Conservation (phyloP, 495 filamentous ascomycete genomes). For the Parmelia sp. region DNA sequence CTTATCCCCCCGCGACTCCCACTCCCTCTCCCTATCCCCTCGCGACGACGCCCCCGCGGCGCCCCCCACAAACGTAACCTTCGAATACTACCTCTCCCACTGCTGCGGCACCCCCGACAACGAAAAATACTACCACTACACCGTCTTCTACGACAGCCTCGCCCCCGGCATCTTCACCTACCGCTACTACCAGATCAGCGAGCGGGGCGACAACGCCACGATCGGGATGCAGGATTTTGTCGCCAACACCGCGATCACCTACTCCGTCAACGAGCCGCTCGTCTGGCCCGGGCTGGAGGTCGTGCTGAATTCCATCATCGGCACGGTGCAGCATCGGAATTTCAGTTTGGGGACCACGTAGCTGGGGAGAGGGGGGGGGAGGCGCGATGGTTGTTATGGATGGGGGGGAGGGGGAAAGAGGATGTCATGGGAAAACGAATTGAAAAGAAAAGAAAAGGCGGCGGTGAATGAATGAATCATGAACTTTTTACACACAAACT, state of each 20-base stretch:
- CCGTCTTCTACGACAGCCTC: neutral
- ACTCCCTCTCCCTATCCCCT: neutral
- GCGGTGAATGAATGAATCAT: no score
- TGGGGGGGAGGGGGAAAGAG: no score
- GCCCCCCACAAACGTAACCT: constrained; percentile 3
- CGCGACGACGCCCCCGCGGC: neutral
- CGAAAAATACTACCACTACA: constrained; percentile 6
- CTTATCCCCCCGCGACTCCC: no score
- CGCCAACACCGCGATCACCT: constrained; percentile 1
- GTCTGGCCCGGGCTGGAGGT: neutral
- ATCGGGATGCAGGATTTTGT: constrained; percentile 5
- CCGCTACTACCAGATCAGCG: constrained; percentile 5
- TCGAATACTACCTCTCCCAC: constrained; percentile 8
- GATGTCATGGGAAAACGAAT: no score
- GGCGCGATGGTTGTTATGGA: no score
- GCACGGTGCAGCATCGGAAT: neutral
- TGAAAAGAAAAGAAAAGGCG: no score
- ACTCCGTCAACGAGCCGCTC: neutral
- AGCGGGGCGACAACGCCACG: constrained; percentile 3
- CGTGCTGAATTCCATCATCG: neutral
- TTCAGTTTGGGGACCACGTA: no score
- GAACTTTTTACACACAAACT: no score
- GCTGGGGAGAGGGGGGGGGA: no score
- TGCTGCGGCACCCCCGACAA: constrained; percentile 8
- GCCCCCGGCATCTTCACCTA: constrained; percentile 3